Evolutionary conservation across 371 early-diverging fungal species (phyloP), one percentile per base, ranked within the genome.

Genomic region (Rhizopus arrhizus): DNA sequence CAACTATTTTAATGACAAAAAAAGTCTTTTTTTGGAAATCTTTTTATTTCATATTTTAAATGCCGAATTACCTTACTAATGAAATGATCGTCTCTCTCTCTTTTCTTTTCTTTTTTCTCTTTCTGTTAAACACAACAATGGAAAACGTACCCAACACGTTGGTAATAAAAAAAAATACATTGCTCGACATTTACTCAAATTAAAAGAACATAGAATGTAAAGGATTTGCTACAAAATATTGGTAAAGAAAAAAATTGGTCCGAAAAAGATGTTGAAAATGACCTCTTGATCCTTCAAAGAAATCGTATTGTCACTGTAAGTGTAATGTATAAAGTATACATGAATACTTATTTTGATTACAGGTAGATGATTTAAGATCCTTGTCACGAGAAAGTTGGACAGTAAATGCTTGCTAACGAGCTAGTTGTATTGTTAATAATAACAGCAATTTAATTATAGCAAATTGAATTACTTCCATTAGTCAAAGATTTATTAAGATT

Each of bases 361-460:
- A 65, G 65, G 61, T 78, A 35, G 64, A 65, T 58, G 82, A 82
- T 48, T 64, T 82, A 15, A 72, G 73, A 15, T 57, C 72, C 13
- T 61, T 82, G 46, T 82, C 82, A 0, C 52, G 58, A 13, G 73
- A 79, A 57, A 82, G 82, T 52, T 82, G 82, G 82, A 64, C 69
- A 61, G 82, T 82, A 80, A 66, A 48, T 53, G 29, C 22, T 28
- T 6, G 15, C 2, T n/a, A n/a, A 43, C 13, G 13, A 22, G 22
- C 22, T 2, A 22, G 22, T 22, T 22, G 22, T 22, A 22, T 22
- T 22, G 22, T 22, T n/a, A 15, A 43, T 10, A 3, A n/a, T 11
- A 11, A 45, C 16, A 22, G n/a, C 13, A 2, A 7, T 12, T 7
- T 59, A 45, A 12, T 50, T 64, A 56, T 61, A 81, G 81, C 69